phyloP scores from a whole-genome alignment of 768 basidiomycete genomes.

The Naganishia friedmannii region DNA sequence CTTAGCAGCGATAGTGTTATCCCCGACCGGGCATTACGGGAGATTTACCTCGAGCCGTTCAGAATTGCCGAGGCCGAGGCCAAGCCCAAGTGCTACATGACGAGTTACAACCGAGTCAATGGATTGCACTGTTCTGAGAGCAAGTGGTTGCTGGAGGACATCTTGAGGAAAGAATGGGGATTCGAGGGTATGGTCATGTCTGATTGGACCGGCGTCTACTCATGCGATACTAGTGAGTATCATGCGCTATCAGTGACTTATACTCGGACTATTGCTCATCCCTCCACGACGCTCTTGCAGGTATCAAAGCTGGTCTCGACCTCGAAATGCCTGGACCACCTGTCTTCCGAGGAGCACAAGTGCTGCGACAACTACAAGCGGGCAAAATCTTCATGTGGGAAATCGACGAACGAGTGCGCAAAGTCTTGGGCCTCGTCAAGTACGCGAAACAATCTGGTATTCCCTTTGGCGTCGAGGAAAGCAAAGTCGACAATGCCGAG shows the following conservation, averaged over 20 bases:
- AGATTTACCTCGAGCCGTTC: constrained; percentile 64
- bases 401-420: constrained; percentile 38
- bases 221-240: constrained; percentile 50
- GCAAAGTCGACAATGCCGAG: constrained; percentile 43
- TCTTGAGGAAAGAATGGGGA: constrained; percentile 66
- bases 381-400: constrained; percentile 54
- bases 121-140: constrained; percentile 64
- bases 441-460: constrained; percentile 59
- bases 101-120: constrained; percentile 63
- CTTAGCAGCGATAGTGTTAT: constrained; percentile 63
- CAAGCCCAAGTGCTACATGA: constrained; percentile 33
- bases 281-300: not conserved
- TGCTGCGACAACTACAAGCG: constrained; percentile 33
- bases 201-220: constrained; percentile 76
- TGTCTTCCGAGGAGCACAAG: constrained; percentile 35
- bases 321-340: constrained; percentile 52
- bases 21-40: constrained; percentile 65
- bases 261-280: not conserved
- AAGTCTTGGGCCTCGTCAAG: constrained; percentile 57
- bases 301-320: constrained; percentile 64
- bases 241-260: not conserved
- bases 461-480: constrained; percentile 59
- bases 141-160: constrained; percentile 57
- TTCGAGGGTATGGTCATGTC: constrained; percentile 65
- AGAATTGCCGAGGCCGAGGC: constrained; percentile 63